Conservation (phyloP, 2,329 filamentous ascomycete species). For the Pseudopithomyces chartarum region DNA sequence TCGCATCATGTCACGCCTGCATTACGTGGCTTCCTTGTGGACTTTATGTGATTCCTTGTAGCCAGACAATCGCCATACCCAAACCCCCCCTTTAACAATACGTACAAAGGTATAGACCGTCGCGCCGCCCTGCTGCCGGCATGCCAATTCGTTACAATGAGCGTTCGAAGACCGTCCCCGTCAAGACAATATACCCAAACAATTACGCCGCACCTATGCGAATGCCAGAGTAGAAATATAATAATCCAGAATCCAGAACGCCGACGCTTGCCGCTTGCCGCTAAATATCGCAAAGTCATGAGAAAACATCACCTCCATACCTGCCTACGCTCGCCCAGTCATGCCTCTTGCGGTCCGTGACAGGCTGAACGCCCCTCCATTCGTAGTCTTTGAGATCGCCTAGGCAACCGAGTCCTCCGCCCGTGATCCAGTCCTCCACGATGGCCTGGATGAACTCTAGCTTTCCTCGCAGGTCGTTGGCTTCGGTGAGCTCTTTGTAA, state of each 20-base stretch:
- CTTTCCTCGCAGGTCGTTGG: constrained; percentile 76
- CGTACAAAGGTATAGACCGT: constrained; percentile 2
- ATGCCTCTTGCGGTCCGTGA: constrained; percentile 48
- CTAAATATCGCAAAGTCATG: constrained; percentile 15
- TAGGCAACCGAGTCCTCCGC: constrained; percentile 68
- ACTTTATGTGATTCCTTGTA: neutral
- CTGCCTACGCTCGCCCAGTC: constrained; percentile 57
- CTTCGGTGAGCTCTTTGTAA: constrained; percentile 62
- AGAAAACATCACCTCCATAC: constrained; percentile 51
- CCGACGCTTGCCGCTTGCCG: constrained; percentile 37
- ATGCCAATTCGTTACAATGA: constrained; percentile 29
- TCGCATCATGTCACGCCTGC: neutral
- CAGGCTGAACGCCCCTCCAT: constrained; percentile 52
- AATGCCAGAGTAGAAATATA: constrained; percentile 32
- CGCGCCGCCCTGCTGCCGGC: constrained; percentile 17
- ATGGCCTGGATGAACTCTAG: constrained; percentile 73
- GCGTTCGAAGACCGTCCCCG: constrained; percentile 24
- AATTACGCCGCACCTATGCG: constrained; percentile 39
- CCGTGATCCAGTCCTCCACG: constrained; percentile 71
- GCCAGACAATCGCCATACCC: neutral
- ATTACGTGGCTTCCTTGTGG: constrained; percentile 6
- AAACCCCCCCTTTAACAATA: neutral
- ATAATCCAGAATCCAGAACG: constrained; percentile 30
- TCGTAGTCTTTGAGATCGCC: constrained; percentile 42
- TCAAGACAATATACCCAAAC: constrained; percentile 17